Percentiles rank a stretch among this genome's conserved stretches.
Evolutionary conservation across 2,329 filamentous ascomycete species (phyloP).

Genomic region (Incumbomyces lentus): DNA sequence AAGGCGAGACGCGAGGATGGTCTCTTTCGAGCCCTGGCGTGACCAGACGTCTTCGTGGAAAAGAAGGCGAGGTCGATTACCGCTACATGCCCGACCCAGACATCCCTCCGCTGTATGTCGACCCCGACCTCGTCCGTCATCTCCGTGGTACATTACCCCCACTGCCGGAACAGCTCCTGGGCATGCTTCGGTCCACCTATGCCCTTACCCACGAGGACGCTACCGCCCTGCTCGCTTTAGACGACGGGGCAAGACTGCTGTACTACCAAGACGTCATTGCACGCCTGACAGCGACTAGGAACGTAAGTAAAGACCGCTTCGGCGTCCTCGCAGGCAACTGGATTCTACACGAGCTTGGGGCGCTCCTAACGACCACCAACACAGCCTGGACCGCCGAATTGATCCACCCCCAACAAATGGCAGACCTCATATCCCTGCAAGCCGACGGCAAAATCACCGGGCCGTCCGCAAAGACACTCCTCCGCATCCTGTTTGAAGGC

Average conservation of each 20-base stretch:
- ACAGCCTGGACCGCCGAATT: constrained; percentile 27
- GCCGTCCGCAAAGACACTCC: constrained; percentile 50
- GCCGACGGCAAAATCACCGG: constrained; percentile 40
- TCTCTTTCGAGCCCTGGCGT: constrained; percentile 65
- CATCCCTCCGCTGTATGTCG: constrained; percentile 67
- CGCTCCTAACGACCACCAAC: constrained; percentile 47
- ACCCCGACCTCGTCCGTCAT: constrained; percentile 54
- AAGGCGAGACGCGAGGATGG: constrained; percentile 89
- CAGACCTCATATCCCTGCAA: constrained; percentile 35
- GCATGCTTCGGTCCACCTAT: constrained; percentile 52
- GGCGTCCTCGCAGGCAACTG: constrained; percentile 51
- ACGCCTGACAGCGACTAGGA: constrained; percentile 24
- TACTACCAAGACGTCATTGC: constrained; percentile 53
- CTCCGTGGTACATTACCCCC: constrained; percentile 55
- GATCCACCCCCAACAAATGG: constrained; percentile 35
- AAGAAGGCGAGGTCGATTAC: constrained; percentile 96
- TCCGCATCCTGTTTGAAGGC: constrained; percentile 45
- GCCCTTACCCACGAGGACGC: constrained; percentile 73
- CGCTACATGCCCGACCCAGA: constrained; percentile 98
- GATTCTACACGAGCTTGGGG: constrained; percentile 67
- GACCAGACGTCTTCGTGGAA: constrained; percentile 72
- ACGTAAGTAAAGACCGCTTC: constrained; percentile 23
- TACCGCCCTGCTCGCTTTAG: constrained; percentile 63
- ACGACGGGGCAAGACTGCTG: constrained; percentile 68
- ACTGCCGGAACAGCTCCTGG: constrained; percentile 60